These are phyloP conservation scores for Trametes cingulata DNA, from an alignment of 768 basidiomycete species.

Conservation along the genomic window DNA sequence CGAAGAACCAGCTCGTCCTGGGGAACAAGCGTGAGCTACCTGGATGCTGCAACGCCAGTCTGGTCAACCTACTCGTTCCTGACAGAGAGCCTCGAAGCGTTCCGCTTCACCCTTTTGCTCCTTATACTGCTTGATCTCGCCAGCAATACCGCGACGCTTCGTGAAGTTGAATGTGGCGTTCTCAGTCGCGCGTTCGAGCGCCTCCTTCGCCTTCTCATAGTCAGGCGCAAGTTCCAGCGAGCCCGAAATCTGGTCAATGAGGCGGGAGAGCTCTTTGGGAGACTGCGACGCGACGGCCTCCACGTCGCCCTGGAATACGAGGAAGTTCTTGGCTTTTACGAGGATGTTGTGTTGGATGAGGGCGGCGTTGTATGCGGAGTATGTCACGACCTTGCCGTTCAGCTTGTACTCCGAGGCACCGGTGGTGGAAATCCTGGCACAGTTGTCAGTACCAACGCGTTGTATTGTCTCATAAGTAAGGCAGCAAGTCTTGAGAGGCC, in stretches of 20 bases:
- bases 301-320: constrained; percentile 99
- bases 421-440: constrained; percentile 74
- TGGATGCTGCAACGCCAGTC: neutral
- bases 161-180: constrained; percentile 94
- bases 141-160: constrained; percentile 89
- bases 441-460: neutral
- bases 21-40: neutral
- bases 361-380: constrained; percentile 85
- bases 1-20: constrained; percentile 82
- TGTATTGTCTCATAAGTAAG: no score
- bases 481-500: no score
- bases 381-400: constrained; percentile 79
- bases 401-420: constrained; percentile 92
- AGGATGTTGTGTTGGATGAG: constrained; percentile 91
- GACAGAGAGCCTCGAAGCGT: constrained; percentile 74
- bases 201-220: constrained; percentile 87
- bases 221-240: constrained; percentile 86
- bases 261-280: constrained; percentile 81
- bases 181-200: constrained; percentile 88
- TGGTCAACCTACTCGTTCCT: constrained; percentile 62
- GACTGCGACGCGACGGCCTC: constrained; percentile 97
- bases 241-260: constrained; percentile 95
- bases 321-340: constrained; percentile 98
- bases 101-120: constrained; percentile 95
- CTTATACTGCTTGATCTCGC: constrained; percentile 96